Base-by-base conservation (phyloP, 2,329 filamentous ascomycete genomes). In the Xylariaceae sp. region DNA sequence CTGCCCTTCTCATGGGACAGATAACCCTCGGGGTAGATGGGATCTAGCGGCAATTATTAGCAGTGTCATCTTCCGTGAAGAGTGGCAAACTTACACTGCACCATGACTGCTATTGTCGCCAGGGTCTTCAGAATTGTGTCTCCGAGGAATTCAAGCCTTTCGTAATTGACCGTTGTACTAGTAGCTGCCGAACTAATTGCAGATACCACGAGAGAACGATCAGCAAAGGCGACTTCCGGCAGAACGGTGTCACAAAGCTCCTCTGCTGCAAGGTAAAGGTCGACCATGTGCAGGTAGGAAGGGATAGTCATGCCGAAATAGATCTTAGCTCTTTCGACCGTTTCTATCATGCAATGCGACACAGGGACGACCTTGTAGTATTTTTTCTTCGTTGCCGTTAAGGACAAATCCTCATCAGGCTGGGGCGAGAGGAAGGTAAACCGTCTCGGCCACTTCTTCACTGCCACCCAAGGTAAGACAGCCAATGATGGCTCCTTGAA, bases 111-210 rank as follows among this genome's bases (percentile, higher is more conserved):
- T 1, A 89, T 65, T 0, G 83, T 82, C 0, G 86, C 77, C 42
- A 81, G 82, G 49, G 86, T 80, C 61, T 97, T 97, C 35, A 97
- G 74, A 1, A 95, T 75, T 0, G 83, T 83, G 61, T 97, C 92
- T 0, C 94, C 94, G 0, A 96, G 71, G 58, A 95, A 95, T 64
- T 97, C 94, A 0, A 95, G 72, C 2, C 87, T 76, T 60, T 97
- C 87, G 62, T 96, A 96, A 56, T 96, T 79, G 0, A 75, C 76
- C 1, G 71, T 65, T 42, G 84, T 82, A 2, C 67, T 62, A 0
- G 88, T 82, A 1, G 74, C 75, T 0, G 84, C 80, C 0, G 88
- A 74, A 44, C 80, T 87, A 44, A 95, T 85, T 1, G 91, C 90
- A 10, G 81, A 83, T 1, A 83, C 64, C 0, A 95, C 63, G 32